Base-by-base conservation (phyloP, 371 early-diverging fungal species). In the Rhizomucor pusillus region DNA sequence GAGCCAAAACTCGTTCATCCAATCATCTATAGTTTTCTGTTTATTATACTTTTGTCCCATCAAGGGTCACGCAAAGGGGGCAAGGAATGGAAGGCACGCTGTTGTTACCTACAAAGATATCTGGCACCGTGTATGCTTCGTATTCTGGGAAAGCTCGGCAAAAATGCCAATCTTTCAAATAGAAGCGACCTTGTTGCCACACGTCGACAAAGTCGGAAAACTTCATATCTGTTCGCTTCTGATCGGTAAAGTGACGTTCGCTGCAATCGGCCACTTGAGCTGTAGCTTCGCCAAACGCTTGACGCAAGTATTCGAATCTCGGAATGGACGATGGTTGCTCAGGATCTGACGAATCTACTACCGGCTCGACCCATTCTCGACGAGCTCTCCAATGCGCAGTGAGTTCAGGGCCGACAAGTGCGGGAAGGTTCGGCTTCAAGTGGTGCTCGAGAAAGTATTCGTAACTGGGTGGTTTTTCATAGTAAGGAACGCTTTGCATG, bases 121-220 rank as follows among this genome's bases (percentile, higher is more conserved):
- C 71, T 13, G 77, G 75, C 3, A 82, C 81, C 23, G 65, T 59
- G 35, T 78, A 76, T 11, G 79, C 78, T 7, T 52, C 24, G 43
- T 78, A 75, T 0, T 65, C 56, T 0, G 84, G 85, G 47, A 76
- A 79, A 5, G 75, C 67, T 19, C 63, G 63, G 0, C 70, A 66
- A 63, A 88, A 80, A 54, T 90, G 90, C 75, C 86, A 86, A 56
- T 90, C 90, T 59, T 90, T 90, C 40, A 84, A 69, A 55, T 90
- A 90, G 29, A 74, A 66, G 7, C 57, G 67, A 1, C 71, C 57
- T 1, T 64, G 56, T 13, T 59, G 59, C 84, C 85, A 85, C 20
- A 70, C 58, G 2, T 68, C 64, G 10, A 77, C 47, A 56, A 88
- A 89, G 10, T 69, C 79, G 22, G 50, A 52, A 43, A 89, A 70